Percentiles rank a stretch among this genome's conserved stretches.
These are phyloP conservation scores for Friedmanniomyces endolithicus DNA, from an alignment of 495 filamentous ascomycete species.

Conservation along the genomic window DNA sequence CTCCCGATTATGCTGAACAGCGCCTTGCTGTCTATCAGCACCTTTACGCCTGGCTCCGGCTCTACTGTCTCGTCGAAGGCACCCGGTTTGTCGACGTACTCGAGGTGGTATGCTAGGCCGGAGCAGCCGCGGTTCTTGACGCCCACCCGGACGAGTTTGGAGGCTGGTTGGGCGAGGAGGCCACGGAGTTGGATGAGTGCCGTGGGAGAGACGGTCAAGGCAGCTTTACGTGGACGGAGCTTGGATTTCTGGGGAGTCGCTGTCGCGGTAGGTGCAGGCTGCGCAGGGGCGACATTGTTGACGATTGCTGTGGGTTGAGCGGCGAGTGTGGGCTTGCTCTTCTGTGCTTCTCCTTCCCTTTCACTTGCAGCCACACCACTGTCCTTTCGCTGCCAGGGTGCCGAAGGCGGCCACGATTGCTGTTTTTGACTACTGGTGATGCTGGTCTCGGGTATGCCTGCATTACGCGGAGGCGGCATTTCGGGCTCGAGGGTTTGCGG, in stretches of 20 bases:
- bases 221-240: slow-evolving; percentile 76
- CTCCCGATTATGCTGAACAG: slow-evolving; percentile 95
- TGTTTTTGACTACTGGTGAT: slow-evolving; percentile 41
- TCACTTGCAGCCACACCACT: slow-evolving; percentile 30
- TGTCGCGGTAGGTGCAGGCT: slow-evolving; percentile 21
- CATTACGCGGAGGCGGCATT: slow-evolving; percentile 49
- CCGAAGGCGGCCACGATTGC: slow-evolving; percentile 43
- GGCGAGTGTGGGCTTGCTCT: slow-evolving; percentile 34
- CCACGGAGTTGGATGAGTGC: slow-evolving; percentile 64
- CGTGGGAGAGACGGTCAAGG: slow-evolving; percentile 68
- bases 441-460: slow-evolving; percentile 53
- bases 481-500: slow-evolving; percentile 55
- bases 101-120: slow-evolving; percentile 85
- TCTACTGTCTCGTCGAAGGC: slow-evolving; percentile 85
- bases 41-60: slow-evolving; percentile 81
- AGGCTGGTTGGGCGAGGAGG: slow-evolving; percentile 67
- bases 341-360: slow-evolving; percentile 55
- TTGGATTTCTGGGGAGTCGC: slow-evolving; percentile 34
- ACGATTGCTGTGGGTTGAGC: slow-evolving; percentile 15
- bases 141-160: slow-evolving; percentile 85
- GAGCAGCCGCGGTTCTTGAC: slow-evolving; percentile 95
- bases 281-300: not conserved
- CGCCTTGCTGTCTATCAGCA: slow-evolving; percentile 91
- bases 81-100: slow-evolving; percentile 84
- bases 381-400: slow-evolving; percentile 34